Percentiles rank a stretch among this genome's conserved stretches.
Evolutionary conservation across 225 moss, liverwort and hornwort genomes (phyloP).

Genomic region (Takakia lepidozioides): DNA sequence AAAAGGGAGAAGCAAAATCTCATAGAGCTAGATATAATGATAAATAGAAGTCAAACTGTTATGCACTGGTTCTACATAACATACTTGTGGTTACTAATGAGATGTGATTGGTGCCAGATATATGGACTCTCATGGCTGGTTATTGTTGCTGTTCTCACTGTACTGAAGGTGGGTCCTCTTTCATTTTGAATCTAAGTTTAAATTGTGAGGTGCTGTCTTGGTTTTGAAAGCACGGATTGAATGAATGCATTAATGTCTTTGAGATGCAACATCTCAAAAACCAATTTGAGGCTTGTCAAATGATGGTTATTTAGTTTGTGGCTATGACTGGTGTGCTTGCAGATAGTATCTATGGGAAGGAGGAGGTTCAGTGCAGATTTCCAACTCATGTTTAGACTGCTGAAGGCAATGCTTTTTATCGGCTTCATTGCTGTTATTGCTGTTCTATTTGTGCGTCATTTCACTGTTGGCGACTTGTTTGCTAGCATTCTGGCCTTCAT

Average conservation of each 20-base stretch:
- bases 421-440: conserved; percentile 69
- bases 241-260: too few species aligned
- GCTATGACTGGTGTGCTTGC: too few species aligned
- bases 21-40: too few species aligned
- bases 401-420: conserved; percentile 68
- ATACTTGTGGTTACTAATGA: too few species aligned
- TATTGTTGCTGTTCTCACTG: conserved; percentile 63
- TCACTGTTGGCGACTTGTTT: conserved; percentile 77
- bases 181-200: background rate
- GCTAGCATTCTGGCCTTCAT: conserved; percentile 79
- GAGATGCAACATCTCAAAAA: too few species aligned
- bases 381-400: conserved; percentile 80
- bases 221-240: too few species aligned
- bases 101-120: conserved; percentile 54
- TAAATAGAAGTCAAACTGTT: too few species aligned
- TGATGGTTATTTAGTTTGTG: too few species aligned
- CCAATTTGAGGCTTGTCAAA: too few species aligned
- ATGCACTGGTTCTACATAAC: too few species aligned
- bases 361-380: conserved; percentile 90
- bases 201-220: too few species aligned
- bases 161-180: conserved; percentile 55
- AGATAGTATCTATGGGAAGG: conserved; percentile 91
- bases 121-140: conserved; percentile 96
- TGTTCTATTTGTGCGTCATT: conserved; percentile 51
- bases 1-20: too few species aligned